Evolutionary conservation across 129 eudicot species (phyloP).

Genomic region (Chrysanthemum seticuspe): DNA sequence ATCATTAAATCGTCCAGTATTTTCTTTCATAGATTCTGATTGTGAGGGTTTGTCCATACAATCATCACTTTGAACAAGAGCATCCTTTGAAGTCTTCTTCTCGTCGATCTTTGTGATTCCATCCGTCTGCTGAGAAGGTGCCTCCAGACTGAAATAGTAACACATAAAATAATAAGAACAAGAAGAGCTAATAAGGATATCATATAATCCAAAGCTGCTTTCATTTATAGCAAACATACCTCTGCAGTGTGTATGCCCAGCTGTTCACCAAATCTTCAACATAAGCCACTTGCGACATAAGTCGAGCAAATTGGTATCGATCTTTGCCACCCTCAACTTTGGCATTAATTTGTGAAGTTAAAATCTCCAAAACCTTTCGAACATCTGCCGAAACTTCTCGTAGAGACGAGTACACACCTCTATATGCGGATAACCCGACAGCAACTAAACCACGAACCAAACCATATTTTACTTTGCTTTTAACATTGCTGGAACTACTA

Average conservation of each 20-base stretch:
- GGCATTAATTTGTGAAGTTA: constrained; percentile 50
- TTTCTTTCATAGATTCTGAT: constrained; percentile 30
- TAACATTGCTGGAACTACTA: constrained; percentile 33
- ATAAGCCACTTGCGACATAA: constrained; percentile 85
- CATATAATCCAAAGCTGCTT: neutral
- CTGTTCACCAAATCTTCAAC: constrained; percentile 83
- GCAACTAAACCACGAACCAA: constrained; percentile 82
- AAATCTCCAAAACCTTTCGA: constrained; percentile 69
- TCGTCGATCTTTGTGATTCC: constrained; percentile 33
- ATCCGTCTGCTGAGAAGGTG: constrained; percentile 34
- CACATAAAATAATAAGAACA: neutral
- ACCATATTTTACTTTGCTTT: constrained; percentile 50
- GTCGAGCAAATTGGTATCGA: constrained; percentile 46
- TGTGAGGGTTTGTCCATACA: constrained; percentile 22
- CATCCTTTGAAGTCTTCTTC: constrained; percentile 19
- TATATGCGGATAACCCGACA: constrained; percentile 82
- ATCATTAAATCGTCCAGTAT: constrained; percentile 21
- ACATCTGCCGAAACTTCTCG: constrained; percentile 70
- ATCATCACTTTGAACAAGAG: constrained; percentile 30
- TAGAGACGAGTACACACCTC: constrained; percentile 76
- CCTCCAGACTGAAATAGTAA: constrained; percentile 67
- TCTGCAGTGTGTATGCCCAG: constrained; percentile 74
- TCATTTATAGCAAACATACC: constrained; percentile 44
- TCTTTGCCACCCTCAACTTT: constrained; percentile 83
- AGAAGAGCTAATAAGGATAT: neutral